These are phyloP conservation scores for Theobroma grandiflorum DNA, from an alignment of 441 rosid genomes.

Conservation along the genomic window DNA sequence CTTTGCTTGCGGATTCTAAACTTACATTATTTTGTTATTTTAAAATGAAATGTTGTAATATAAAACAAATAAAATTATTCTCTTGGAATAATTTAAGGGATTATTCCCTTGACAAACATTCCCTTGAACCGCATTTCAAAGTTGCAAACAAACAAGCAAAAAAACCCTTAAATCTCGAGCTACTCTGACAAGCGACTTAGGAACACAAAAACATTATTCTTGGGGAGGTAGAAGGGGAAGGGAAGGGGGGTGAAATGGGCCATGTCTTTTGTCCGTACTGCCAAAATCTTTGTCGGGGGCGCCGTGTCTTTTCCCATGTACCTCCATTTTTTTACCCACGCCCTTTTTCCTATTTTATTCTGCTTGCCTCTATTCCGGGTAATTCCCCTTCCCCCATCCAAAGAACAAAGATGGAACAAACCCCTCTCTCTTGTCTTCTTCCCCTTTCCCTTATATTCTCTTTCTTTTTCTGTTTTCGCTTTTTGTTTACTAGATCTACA, in stretches of 20 bases:
- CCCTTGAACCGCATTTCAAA: constrained; percentile 46
- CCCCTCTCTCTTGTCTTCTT: constrained; percentile 50
- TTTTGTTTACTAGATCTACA: neutral
- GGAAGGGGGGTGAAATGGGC: neutral
- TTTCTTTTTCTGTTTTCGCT: neutral
- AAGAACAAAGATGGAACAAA: constrained; percentile 28
- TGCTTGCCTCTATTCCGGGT: constrained; percentile 25
- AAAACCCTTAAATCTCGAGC: constrained; percentile 55
- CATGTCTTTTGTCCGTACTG: constrained; percentile 46
- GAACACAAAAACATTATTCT: constrained; percentile 10
- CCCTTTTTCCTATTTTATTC: neutral
- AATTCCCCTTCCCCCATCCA: constrained; percentile 17
- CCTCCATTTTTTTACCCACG: neutral
- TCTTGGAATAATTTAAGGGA: constrained; percentile 27
- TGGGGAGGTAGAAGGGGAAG: neutral
- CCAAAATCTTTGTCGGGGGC: constrained; percentile 52
- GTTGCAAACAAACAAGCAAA: constrained; percentile 43
- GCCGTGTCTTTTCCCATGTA: constrained; percentile 36
- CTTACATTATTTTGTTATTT: neutral
- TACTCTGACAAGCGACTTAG: constrained; percentile 7
- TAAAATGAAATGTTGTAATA: neutral
- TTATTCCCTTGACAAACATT: constrained; percentile 48
- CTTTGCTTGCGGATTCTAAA: neutral
- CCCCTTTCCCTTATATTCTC: constrained; percentile 12
- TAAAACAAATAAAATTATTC: constrained; percentile 34